Percentiles rank a stretch among this genome's conserved stretches.
Conservation (phyloP, 352 stramenopile genomes). For the Aphanomyces invadans region DNA sequence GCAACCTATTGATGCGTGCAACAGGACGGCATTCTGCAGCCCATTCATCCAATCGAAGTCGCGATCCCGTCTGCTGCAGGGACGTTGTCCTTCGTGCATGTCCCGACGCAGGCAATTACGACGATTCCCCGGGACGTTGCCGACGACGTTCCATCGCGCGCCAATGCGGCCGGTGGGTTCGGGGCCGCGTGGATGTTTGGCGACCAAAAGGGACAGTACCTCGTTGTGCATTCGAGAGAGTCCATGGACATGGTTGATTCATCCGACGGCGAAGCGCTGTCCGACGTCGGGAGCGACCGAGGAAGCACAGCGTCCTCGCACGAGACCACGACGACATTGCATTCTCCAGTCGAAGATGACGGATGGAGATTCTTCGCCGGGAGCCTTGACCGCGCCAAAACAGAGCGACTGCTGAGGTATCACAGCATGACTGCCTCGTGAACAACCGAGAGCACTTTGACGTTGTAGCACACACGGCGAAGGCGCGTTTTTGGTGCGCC, state of each 20-base stretch:
- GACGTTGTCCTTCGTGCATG: constrained; percentile 53
- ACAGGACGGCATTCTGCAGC: neutral
- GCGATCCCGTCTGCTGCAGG: constrained; percentile 25
- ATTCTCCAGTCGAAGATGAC: constrained; percentile 37
- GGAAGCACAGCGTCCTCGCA: neutral
- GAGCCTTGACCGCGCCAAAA: constrained; percentile 55
- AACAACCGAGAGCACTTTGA: neutral
- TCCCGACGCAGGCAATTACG: constrained; percentile 70
- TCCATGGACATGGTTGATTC: constrained; percentile 27
- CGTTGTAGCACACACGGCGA: constrained; percentile 41
- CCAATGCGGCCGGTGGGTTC: constrained; percentile 30
- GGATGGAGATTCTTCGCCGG: constrained; percentile 75
- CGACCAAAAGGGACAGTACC: constrained; percentile 64
- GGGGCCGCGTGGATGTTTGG: constrained; percentile 76
- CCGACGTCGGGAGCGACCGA: too few species aligned
- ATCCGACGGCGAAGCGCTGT: neutral
- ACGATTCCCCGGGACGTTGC: constrained; percentile 45
- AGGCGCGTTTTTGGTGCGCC: constrained; percentile 70
- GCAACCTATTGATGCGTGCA: too few species aligned
- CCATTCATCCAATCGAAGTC: neutral
- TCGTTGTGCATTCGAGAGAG: constrained; percentile 36
- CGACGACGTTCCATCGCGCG: constrained; percentile 16
- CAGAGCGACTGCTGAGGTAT: constrained; percentile 65
- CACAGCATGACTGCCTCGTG: constrained; percentile 14
- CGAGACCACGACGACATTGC: too few species aligned